Base-by-base conservation (phyloP, 1,284 basidiomycete genomes). In the Leccinum pachyderme region DNA sequence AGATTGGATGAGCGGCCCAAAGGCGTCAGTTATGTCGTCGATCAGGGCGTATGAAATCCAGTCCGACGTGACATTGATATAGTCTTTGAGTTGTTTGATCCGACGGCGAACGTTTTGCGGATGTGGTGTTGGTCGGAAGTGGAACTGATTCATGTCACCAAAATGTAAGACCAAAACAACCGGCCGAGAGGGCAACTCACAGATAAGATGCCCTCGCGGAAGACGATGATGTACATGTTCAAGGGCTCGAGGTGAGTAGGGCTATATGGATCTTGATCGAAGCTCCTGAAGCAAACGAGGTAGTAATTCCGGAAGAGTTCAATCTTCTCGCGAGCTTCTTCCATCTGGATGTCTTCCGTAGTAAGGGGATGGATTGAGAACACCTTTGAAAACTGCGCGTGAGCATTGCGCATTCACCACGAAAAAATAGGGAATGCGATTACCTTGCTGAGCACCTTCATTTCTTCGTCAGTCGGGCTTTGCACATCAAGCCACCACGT, bases 41-140 rank as follows among this genome's bases (percentile, higher is more conserved):
- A 99, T 99, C 57, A 99, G 85, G 15, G 97, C 97, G 67, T 99
- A 99, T 12, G 95, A 98, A 64, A 99, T 99, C 97, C 97, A 99
- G 75, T 99, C 97, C 4, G 95, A 97, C 0, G 97, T 98, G 63
- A 99, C 97, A 60, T 86, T 91, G 74, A 99, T 99, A 76, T 98
- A 99, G 78, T 99, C 97, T 71, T 97, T 98, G 60, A 99, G 89
- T 72, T 99, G 97, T 77, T 98, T 98, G 72, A 99, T 99, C 32
- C 97, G 91, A 39, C 96, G 82, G 11, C 97, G 91, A 32, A 99
- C 97, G 70, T 97, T 98, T 68, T 98, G 95, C 2, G 97, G 95
- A 68, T 99, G 97, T 0, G 97, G 94, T 0, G 97, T 98, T 12
- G 93, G 91, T 32, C 93, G 82, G 81, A 98, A 99, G 73, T 99